Evolutionary conservation across 805 yeast genomes (phyloP).

Genomic region (Kuraishia hungarica): DNA sequence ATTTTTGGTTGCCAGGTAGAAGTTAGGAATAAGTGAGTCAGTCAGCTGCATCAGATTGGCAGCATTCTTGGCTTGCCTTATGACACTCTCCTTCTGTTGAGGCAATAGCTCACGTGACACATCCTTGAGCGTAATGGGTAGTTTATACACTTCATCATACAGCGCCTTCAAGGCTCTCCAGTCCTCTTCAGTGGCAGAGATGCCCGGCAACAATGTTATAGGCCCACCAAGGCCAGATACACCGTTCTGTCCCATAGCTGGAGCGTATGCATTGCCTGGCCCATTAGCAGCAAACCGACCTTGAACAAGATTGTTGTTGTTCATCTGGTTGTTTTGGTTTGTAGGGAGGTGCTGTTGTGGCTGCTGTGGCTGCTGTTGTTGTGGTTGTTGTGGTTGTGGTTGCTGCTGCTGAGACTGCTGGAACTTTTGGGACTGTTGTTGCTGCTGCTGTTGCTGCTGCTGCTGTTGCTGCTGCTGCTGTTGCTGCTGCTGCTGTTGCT

Average conservation of each 20-base stretch:
- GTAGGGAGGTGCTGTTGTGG: constrained; percentile 9
- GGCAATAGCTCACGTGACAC: constrained; percentile 51
- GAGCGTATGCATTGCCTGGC: constrained; percentile 13
- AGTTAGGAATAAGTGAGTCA: constrained; percentile 72
- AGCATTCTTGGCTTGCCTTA: constrained; percentile 42
- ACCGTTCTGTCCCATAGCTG: constrained; percentile 10
- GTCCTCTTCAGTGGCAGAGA: constrained; percentile 48
- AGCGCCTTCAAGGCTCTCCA: constrained; percentile 52
- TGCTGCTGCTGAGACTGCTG: constrained; percentile 12
- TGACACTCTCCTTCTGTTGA: constrained; percentile 55
- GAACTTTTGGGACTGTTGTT: constrained; percentile 13
- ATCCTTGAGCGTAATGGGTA: constrained; percentile 59
- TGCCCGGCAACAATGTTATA: constrained; percentile 15
- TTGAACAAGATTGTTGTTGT: constrained; percentile 2
- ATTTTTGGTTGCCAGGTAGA: constrained; percentile 67
- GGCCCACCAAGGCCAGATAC: not conserved
- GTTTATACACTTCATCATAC: constrained; percentile 59
- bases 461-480: constrained; percentile 11
- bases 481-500: constrained; percentile 11
- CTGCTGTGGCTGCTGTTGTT: constrained; percentile 8
- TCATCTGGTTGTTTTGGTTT: constrained; percentile 6
- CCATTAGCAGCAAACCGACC: constrained; percentile 7
- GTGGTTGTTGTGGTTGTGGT: constrained; percentile 10
- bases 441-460: constrained; percentile 11
- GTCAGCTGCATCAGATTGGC: constrained; percentile 59